Conservation (phyloP, 768 basidiomycete species). For the Termitomyces sp. region DNA sequence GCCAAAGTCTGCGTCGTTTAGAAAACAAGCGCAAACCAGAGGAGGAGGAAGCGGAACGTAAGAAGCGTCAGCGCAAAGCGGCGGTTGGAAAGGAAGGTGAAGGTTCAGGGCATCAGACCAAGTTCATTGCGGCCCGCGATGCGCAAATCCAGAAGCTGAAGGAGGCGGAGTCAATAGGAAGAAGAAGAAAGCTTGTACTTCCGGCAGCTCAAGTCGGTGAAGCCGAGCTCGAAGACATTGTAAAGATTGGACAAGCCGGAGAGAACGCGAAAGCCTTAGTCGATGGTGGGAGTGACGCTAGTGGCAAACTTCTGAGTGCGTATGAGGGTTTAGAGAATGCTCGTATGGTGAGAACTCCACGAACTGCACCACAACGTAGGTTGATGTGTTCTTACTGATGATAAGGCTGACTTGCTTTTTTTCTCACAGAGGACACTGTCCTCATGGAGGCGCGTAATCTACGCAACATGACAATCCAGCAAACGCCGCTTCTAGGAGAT, state of each 20-base stretch:
- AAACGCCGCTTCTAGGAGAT: conserved; percentile 93
- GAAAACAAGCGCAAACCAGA: conserved; percentile 96
- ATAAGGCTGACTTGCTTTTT: background rate
- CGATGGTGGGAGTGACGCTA: conserved; percentile 76
- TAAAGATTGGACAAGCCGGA: conserved; percentile 93
- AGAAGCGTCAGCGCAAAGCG: conserved; percentile 77
- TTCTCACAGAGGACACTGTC: conserved; percentile 79
- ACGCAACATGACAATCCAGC: conserved; percentile 86
- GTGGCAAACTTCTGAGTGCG: conserved; percentile 81
- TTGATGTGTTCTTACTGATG: background rate
- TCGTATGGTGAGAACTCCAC: conserved; percentile 88
- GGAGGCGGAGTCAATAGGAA: conserved; percentile 93
- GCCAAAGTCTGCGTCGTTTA: conserved; percentile 83
- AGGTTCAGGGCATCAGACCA: conserved; percentile 66
- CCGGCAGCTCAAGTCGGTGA: conserved; percentile 94
- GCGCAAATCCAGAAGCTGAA: conserved; percentile 97
- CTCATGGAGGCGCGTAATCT: conserved; percentile 94
- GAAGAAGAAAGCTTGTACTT: conserved; percentile 76
- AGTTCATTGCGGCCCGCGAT: conserved; percentile 95
- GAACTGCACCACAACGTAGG: conserved; percentile 87
- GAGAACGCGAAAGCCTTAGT: conserved; percentile 87
- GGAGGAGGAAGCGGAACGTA: conserved; percentile 88
- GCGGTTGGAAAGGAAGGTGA: conserved; percentile 59
- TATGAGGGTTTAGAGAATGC: conserved; percentile 89
- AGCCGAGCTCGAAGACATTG: conserved; percentile 92